A percentile compares a stretch with the other conserved stretches of the same genome.
phyloP scores from a whole-genome alignment of 2,329 filamentous ascomycete genomes.

The Madurella fahalii region DNA sequence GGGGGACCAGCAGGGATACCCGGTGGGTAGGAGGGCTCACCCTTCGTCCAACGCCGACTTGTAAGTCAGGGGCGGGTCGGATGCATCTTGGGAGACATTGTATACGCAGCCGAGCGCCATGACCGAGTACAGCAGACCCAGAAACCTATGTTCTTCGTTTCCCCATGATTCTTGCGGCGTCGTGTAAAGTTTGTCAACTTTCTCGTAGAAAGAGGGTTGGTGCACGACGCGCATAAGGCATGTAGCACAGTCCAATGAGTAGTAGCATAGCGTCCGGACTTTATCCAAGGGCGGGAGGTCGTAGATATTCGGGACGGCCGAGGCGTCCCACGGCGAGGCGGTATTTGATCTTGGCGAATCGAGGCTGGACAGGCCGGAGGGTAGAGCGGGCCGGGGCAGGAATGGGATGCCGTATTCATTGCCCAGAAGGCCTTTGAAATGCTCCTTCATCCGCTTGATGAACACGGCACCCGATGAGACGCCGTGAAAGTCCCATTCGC shows the following conservation, averaged over 20 bases:
- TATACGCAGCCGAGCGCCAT: constrained; percentile 73
- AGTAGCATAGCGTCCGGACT: constrained; percentile 51
- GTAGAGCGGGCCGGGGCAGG: constrained; percentile 48
- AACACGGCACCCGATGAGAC: constrained; percentile 90
- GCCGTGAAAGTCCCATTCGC: constrained; percentile 93
- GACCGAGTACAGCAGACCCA: constrained; percentile 67
- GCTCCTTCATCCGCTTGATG: constrained; percentile 78
- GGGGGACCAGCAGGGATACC: neutral
- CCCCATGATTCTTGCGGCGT: constrained; percentile 58
- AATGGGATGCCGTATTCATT: constrained; percentile 58
- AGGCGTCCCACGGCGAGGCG: constrained; percentile 59
- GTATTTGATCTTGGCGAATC: constrained; percentile 65
- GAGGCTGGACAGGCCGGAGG: constrained; percentile 51
- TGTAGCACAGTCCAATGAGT: constrained; percentile 54
- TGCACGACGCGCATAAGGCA: constrained; percentile 69
- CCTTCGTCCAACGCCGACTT: constrained; percentile 53
- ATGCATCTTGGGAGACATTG: constrained; percentile 52
- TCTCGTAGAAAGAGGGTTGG: constrained; percentile 72
- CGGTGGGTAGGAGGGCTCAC: constrained; percentile 35
- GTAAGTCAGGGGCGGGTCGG: constrained; percentile 44
- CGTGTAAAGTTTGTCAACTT: constrained; percentile 74
- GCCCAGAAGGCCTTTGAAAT: constrained; percentile 74
- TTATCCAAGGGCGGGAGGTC: constrained; percentile 66
- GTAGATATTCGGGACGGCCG: constrained; percentile 48
- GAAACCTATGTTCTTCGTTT: constrained; percentile 61